These are phyloP conservation scores for Apostasia shenzhenica DNA, from an alignment of 106 monocot species.

Conservation along the genomic window DNA sequence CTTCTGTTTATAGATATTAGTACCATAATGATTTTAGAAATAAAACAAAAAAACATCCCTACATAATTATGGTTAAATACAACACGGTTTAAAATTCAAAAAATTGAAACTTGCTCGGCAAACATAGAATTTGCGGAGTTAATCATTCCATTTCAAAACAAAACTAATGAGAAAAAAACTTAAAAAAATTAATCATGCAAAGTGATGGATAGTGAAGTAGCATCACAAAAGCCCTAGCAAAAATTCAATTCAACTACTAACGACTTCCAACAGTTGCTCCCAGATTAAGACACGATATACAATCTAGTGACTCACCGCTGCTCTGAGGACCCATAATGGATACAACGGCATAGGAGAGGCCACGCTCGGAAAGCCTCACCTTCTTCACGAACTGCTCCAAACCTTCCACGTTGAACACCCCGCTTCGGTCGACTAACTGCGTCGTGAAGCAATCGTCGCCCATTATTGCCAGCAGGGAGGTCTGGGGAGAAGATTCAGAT, in stretches of 20 bases:
- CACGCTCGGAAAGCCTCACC: slow-evolving; percentile 20
- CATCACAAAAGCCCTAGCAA: slow-evolving; percentile 5
- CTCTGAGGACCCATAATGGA: slow-evolving; percentile 54
- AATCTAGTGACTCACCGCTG: slow-evolving; percentile 18
- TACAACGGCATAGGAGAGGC: slow-evolving; percentile 40
- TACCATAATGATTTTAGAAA: no score
- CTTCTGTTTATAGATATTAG: no score
- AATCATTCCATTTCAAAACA: neutral
- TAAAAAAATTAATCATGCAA: slow-evolving; percentile 3
- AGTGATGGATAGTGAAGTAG: slow-evolving; percentile 27
- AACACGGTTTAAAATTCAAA: no score
- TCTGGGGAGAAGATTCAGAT: no score
- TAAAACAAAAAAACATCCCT: no score
- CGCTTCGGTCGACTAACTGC: slow-evolving; percentile 38
- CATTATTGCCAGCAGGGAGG: neutral
- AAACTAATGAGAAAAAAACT: neutral
- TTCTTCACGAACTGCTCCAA: slow-evolving; percentile 31
- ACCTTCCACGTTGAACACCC: slow-evolving; percentile 26
- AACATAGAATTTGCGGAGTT: no score
- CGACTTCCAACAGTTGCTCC: slow-evolving; percentile 36
- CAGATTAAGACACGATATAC: slow-evolving; percentile 23
- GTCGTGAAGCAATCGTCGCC: slow-evolving; percentile 23
- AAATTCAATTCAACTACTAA: no score
- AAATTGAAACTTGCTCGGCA: no score
- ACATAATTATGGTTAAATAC: no score